These are phyloP conservation scores for Cronartium quercuum DNA, from an alignment of 1,284 basidiomycete genomes.

Conservation along the genomic window DNA sequence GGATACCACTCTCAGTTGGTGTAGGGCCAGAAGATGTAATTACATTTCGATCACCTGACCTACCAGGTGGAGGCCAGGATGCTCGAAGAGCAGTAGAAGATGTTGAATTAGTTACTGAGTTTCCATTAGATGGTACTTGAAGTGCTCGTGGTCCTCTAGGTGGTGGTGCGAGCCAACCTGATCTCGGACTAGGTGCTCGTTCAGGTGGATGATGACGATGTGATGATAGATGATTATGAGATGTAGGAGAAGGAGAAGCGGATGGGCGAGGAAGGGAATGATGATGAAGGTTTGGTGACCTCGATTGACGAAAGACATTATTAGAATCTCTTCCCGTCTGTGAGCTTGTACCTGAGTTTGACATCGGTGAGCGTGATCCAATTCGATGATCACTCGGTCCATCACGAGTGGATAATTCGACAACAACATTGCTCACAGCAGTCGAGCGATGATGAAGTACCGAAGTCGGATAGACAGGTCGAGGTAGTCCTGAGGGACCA, in stretches of 20 bases:
- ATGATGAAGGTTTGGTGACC: background rate
- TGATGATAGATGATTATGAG: background rate
- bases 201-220: background rate
- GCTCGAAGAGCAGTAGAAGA: conserved; percentile 1
- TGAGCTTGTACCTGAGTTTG: background rate
- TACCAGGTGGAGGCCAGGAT: conserved; percentile 10
- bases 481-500: background rate
- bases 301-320: background rate
- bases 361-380: background rate
- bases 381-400: background rate
- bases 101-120: background rate
- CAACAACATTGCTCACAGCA: background rate
- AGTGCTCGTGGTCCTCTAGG: conserved; percentile 3
- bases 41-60: background rate
- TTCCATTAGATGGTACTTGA: background rate
- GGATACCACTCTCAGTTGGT: background rate
- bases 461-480: background rate
- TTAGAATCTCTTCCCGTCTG: background rate
- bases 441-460: background rate
- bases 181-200: background rate
- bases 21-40: background rate
- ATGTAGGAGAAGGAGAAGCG: background rate
- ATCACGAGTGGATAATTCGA: background rate
- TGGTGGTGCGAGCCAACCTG: background rate
- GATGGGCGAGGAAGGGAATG: background rate